phyloP scores from a whole-genome alignment of 2,329 filamentous ascomycete genomes.

The Xenoacremonium recifei region DNA sequence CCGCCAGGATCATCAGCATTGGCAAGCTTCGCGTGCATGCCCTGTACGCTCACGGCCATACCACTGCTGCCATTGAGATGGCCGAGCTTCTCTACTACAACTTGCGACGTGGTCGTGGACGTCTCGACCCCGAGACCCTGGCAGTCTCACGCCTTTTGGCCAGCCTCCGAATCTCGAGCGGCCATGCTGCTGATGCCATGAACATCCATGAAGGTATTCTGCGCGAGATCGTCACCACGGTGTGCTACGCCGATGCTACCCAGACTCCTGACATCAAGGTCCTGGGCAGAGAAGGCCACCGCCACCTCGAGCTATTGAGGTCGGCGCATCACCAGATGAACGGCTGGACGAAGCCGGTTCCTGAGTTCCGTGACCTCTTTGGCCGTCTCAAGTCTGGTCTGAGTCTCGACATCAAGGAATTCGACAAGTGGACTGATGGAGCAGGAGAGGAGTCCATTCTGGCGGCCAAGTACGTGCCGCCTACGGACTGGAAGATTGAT shows the following conservation, averaged over 20 bases:
- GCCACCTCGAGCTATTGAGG: conserved; percentile 21
- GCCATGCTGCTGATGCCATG: conserved; percentile 16
- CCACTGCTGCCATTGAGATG: conserved; percentile 18
- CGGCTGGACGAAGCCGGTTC: conserved; percentile 15
- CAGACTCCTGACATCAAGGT: conserved; percentile 9
- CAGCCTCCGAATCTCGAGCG: conserved; percentile 14
- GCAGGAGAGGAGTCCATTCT: conserved; percentile 12
- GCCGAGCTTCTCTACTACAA: conserved; percentile 26
- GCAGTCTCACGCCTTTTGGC: conserved; percentile 23
- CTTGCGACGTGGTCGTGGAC: conserved; percentile 22
- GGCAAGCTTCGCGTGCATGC: conserved; percentile 23
- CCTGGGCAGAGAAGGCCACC: conserved; percentile 12
- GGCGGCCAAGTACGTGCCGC: conserved; percentile 18
- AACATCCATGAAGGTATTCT: conserved; percentile 19
- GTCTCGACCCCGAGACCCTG: conserved; percentile 23
- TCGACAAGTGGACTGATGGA: conserved; percentile 20
- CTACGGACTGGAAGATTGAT: conserved; percentile 16
- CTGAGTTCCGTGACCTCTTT: conserved; percentile 18
- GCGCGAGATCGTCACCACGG: conserved; percentile 19
- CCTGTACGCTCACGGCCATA: conserved; percentile 14
- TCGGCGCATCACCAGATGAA: conserved; percentile 15
- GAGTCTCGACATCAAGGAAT: conserved; percentile 13
- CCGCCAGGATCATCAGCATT: conserved; percentile 19
- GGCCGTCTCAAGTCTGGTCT: conserved; percentile 13
- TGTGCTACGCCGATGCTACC: conserved; percentile 5